These are phyloP conservation scores for Penicillium italicum DNA, from an alignment of 2,329 filamentous ascomycete genomes.

Conservation along the genomic window DNA sequence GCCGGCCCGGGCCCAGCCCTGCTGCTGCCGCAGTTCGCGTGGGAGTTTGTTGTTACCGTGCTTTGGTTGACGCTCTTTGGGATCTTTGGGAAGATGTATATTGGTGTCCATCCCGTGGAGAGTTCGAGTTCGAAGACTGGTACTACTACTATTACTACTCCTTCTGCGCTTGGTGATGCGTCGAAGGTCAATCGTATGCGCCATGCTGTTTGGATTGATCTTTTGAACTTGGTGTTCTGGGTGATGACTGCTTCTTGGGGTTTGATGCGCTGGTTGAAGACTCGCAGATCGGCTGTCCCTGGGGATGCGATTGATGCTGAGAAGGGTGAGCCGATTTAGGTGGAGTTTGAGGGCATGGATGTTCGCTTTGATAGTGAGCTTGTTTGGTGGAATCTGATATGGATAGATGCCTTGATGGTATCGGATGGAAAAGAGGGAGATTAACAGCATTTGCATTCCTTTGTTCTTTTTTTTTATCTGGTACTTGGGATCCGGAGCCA, in stretches of 20 bases:
- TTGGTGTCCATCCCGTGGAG: slow-evolving; percentile 56
- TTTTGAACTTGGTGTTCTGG: slow-evolving; percentile 74
- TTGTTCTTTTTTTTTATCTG: background rate
- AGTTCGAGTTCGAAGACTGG: background rate
- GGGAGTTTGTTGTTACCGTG: slow-evolving; percentile 69
- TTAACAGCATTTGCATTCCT: background rate
- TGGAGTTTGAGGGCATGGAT: background rate
- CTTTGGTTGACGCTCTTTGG: slow-evolving; percentile 81
- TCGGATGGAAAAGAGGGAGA: background rate
- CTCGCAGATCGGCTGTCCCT: slow-evolving; percentile 11
- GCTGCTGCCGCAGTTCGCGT: slow-evolving; percentile 54
- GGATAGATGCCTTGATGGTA: background rate
- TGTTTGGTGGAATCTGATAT: background rate
- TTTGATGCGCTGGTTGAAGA: slow-evolving; percentile 36
- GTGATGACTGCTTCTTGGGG: slow-evolving; percentile 53
- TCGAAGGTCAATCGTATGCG: slow-evolving; percentile 68
- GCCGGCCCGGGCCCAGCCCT: slow-evolving; percentile 25
- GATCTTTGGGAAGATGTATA: slow-evolving; percentile 77
- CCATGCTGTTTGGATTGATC: slow-evolving; percentile 78
- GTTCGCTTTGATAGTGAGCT: background rate
- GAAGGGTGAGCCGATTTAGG: slow-evolving; percentile 13
- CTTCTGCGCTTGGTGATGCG: slow-evolving; percentile 9
- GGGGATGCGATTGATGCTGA: slow-evolving; percentile 18
- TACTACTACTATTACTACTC: background rate
- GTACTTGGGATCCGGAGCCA: background rate